Conservation (phyloP, 768 basidiomycete species). For the Hericium coralloides region DNA sequence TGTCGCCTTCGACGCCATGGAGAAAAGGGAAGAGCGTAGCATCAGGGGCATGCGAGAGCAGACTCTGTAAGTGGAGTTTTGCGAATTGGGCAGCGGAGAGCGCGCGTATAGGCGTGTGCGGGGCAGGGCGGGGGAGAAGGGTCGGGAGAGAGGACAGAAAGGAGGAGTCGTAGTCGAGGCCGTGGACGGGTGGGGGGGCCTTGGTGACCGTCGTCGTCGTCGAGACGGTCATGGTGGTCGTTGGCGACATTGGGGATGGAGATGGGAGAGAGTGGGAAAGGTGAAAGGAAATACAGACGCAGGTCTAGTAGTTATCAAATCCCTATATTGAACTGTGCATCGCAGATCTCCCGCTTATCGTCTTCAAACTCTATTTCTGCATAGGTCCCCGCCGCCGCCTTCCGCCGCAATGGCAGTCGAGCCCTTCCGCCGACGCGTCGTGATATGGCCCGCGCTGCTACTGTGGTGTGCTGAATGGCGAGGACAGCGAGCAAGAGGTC, state of each 20-base stretch:
- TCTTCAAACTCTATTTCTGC: background rate
- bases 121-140: slow-evolving; percentile 26
- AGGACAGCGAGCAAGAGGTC: no score
- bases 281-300: background rate
- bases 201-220: background rate
- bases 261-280: background rate
- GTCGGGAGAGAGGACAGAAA: slow-evolving; percentile 21
- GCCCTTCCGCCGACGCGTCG: no score
- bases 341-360: background rate
- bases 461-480: no score
- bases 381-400: no score
- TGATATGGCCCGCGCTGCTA: no score
- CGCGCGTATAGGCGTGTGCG: slow-evolving; percentile 32
- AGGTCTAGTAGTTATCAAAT: background rate
- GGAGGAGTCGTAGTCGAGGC: slow-evolving; percentile 17
- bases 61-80: slow-evolving; percentile 51
- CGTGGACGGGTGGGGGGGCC: slow-evolving; percentile 1
- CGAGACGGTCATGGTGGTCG: background rate
- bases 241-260: background rate
- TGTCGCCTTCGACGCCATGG: slow-evolving; percentile 79
- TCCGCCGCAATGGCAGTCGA: no score
- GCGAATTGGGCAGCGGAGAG: slow-evolving; percentile 43
- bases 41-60: slow-evolving; percentile 69
- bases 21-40: slow-evolving; percentile 80
- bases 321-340: background rate